Base-by-base conservation (phyloP, 1,284 basidiomycete species). In the Malassezia japonica region DNA sequence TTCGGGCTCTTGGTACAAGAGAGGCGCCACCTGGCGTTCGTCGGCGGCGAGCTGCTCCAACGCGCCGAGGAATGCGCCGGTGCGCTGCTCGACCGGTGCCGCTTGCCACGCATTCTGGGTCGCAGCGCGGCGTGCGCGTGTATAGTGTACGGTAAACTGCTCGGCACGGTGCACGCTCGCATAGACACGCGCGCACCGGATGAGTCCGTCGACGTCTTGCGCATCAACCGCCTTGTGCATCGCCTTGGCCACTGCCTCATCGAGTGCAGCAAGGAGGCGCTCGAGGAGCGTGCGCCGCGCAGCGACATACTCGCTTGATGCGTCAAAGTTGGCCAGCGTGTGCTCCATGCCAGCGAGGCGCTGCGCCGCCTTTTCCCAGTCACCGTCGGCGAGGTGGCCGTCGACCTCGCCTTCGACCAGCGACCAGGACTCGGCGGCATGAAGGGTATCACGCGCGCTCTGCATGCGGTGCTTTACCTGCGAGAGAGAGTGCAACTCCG, bases 361-460 rank as follows among this genome's bases (percentile, higher is more conserved):
- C 60, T 86, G 84, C 16, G 88, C 90, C 0, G 91, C 91, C 67
- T 87, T 88, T 38, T 80, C 81, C 64, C 85, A 88, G 58, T 79
- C 81, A 47, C 72, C 55, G 20, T 75, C 85, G n/a, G 79, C 76
- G 32, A 95, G 78, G 16, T 90, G 79, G 0, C 83, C 78, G 0
- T 84, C 85, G 37, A 94, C 85, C 74, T 96, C 91, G 40, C 84
- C 79, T 73, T 95, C 91, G 33, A 96, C 79, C 0, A 86, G 86
- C 44, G 84, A 86, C 91, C 91, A 95, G 57, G 84, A 86, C 76
- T 94, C 86, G 20, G 90, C 89, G 69, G 94, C 89, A 28, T 83
- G 80, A 18, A 94, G 74, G 13, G 92, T 86, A 55, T 86, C 86
- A 25, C 87, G 79, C 1, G 87, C 81, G 1, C 82, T 82, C 63